Conservation (phyloP, 371 early-diverging fungal species). For the Chytridium lagenaria region DNA sequence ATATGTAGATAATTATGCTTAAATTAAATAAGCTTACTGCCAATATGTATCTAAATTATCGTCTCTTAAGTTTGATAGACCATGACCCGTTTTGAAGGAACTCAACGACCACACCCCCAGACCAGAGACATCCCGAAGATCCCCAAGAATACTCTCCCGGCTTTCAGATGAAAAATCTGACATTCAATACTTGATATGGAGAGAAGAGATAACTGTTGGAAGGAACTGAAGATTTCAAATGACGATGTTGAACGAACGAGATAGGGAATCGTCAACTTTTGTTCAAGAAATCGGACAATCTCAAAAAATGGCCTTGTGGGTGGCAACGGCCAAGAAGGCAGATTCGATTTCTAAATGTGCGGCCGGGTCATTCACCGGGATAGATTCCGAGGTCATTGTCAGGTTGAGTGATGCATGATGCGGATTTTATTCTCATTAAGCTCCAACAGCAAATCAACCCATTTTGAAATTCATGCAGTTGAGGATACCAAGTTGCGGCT, state of each 20-base stretch:
- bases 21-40: slow-evolving; percentile 65
- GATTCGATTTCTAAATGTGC: slow-evolving; percentile 8
- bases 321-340: background rate
- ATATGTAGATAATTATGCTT: background rate
- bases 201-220: no score
- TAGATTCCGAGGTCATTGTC: background rate
- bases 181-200: background rate
- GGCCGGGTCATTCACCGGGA: background rate
- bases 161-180: background rate
- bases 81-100: slow-evolving; percentile 67
- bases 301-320: background rate
- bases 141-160: background rate
- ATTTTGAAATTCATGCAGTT: slow-evolving; percentile 2
- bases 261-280: no score
- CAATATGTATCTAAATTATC: slow-evolving; percentile 77
- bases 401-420: background rate
- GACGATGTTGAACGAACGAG: no score
- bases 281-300: no score
- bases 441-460: slow-evolving; percentile 9
- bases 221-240: no score
- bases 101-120: slow-evolving; percentile 70
- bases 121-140: slow-evolving; percentile 26
- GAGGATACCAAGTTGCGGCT: background rate
- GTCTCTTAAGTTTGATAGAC: slow-evolving; percentile 71
- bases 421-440: background rate